Evolutionary conservation across 83 land plant species (phyloP).

Genomic region (Thuja plicata): DNA sequence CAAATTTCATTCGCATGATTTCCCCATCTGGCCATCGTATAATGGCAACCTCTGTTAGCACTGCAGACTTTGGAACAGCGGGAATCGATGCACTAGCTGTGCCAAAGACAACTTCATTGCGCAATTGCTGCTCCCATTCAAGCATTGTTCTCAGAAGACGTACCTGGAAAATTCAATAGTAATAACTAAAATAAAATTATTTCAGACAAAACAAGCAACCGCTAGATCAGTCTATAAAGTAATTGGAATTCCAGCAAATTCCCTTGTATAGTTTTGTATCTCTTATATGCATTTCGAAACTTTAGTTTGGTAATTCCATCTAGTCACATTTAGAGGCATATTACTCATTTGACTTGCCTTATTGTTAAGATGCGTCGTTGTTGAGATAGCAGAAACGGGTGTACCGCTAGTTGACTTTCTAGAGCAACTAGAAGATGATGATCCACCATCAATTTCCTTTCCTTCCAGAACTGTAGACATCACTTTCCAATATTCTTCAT

Average conservation of each 20-base stretch:
- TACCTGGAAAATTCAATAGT: slow-evolving; percentile 51
- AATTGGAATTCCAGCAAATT: background rate
- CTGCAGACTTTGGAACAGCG: slow-evolving; percentile 33
- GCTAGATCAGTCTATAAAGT: background rate
- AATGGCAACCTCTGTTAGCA: slow-evolving; percentile 73
- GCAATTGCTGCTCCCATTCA: slow-evolving; percentile 90
- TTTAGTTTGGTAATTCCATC: background rate
- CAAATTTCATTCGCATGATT: slow-evolving; percentile 85
- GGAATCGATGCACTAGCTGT: slow-evolving; percentile 19
- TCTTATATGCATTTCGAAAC: background rate
- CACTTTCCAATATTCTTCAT: slow-evolving; percentile 74
- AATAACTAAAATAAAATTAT: background rate
- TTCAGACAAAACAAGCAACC: background rate
- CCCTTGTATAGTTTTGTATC: background rate
- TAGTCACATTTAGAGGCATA: background rate
- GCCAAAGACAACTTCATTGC: slow-evolving; percentile 49
- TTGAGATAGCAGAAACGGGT: background rate
- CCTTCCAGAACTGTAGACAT: slow-evolving; percentile 83
- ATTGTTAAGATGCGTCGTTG: slow-evolving; percentile 47
- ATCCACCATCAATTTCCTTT: slow-evolving; percentile 38
- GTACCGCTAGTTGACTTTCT: slow-evolving; percentile 26
- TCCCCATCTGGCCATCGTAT: slow-evolving; percentile 94
- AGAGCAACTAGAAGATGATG: slow-evolving; percentile 18
- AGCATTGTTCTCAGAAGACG: slow-evolving; percentile 87
- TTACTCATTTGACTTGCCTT: slow-evolving; percentile 52